phyloP scores from a whole-genome alignment of 2,329 filamentous ascomycete species.

The Aphanocladium album region DNA sequence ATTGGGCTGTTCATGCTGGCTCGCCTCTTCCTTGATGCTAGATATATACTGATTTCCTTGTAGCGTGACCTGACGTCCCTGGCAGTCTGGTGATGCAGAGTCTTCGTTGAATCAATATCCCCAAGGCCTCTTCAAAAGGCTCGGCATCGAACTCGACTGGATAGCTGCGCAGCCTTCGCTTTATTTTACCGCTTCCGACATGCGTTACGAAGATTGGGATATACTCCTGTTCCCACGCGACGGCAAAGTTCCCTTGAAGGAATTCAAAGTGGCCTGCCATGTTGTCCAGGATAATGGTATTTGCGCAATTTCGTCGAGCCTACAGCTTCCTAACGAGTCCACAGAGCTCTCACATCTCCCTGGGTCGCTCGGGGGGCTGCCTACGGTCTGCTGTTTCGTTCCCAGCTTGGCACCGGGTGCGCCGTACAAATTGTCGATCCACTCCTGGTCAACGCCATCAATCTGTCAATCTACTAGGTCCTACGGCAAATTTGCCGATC shows the following conservation, averaged over 20 bases:
- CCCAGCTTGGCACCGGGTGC: slow-evolving; percentile 55
- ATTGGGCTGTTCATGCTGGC: not conserved
- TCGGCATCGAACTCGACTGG: not conserved
- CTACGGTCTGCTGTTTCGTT: slow-evolving; percentile 66
- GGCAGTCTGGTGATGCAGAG: not conserved
- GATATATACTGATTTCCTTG: not conserved
- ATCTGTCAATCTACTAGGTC: slow-evolving; percentile 53
- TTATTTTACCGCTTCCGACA: slow-evolving; percentile 34
- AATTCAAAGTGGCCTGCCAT: slow-evolving; percentile 76
- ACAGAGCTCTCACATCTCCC: slow-evolving; percentile 50
- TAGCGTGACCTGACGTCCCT: not conserved
- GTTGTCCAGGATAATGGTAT: slow-evolving; percentile 51
- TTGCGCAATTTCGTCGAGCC: not conserved
- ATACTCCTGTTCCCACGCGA: slow-evolving; percentile 69
- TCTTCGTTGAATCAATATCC: not conserved
- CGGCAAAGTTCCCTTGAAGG: slow-evolving; percentile 66
- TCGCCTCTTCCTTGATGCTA: not conserved
- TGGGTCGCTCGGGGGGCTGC: slow-evolving; percentile 46
- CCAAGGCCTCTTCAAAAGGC: not conserved
- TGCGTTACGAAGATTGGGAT: slow-evolving; percentile 87
- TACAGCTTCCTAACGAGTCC: not conserved
- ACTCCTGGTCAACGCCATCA: slow-evolving; percentile 63
- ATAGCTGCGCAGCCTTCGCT: not conserved
- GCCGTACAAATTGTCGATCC: slow-evolving; percentile 68
- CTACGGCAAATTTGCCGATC: slow-evolving; percentile 51